Evolutionary conservation across 805 yeast species (phyloP).

Genomic region (Yamadazyma sp.): DNA sequence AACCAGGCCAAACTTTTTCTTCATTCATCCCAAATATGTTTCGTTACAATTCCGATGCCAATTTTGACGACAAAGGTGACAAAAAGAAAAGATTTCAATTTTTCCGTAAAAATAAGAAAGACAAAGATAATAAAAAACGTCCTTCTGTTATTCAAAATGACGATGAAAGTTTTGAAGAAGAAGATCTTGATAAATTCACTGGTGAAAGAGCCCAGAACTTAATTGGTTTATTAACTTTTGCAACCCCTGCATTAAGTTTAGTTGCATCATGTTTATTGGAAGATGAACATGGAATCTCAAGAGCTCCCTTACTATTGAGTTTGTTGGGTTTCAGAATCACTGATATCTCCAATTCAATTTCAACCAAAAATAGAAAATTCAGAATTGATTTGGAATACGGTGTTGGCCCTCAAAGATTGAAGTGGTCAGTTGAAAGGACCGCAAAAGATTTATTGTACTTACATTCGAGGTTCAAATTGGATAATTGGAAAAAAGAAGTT

Average conservation of each 20-base stretch:
- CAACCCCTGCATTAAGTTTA: conserved; percentile 70
- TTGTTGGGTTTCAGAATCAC: conserved; percentile 65
- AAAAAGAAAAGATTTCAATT: conserved; percentile 18
- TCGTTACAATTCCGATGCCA: conserved; percentile 3
- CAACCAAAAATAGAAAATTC: conserved; percentile 45
- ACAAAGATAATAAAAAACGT: conserved; percentile 18
- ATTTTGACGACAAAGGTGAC: not conserved
- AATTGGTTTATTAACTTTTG: conserved; percentile 50
- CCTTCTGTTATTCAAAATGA: conserved; percentile 15
- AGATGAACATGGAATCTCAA: conserved; percentile 71
- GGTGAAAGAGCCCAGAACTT: conserved; percentile 36
- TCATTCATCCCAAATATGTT: conserved; percentile 17
- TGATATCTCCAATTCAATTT: conserved; percentile 41
- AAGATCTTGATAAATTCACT: conserved; percentile 23
- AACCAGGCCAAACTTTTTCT: conserved; percentile 12
- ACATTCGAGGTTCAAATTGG: conserved; percentile 64
- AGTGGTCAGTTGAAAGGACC: conserved; percentile 76
- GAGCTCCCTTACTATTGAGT: conserved; percentile 80
- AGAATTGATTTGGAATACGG: conserved; percentile 87
- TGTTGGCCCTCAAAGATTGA: conserved; percentile 69
- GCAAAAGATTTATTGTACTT: conserved; percentile 69
- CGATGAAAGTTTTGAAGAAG: conserved; percentile 13
- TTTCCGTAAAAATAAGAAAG: conserved; percentile 23
- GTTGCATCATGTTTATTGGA: conserved; percentile 70
- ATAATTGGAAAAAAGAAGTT: conserved; percentile 32